Conservation (phyloP, 2,329 filamentous ascomycete species). For the Plenodomus tracheiphilus region DNA sequence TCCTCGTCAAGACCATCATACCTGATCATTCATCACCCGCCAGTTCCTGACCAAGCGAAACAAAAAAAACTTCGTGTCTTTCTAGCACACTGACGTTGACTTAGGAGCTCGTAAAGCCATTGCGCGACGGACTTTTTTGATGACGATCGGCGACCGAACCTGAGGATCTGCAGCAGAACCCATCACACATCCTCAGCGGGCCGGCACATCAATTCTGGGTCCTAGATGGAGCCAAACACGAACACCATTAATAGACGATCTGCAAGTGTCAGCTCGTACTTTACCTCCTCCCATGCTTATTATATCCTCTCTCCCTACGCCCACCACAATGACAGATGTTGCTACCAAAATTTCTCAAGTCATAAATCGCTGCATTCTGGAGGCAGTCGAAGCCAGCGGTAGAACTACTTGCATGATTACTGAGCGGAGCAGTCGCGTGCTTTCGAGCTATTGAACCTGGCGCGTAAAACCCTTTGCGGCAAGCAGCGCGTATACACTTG, state of each 20-base stretch:
- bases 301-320: no score
- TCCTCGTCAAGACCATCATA: no score
- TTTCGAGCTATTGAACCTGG: background rate
- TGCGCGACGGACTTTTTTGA: background rate
- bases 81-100: background rate
- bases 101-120: no score
- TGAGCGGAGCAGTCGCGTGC: no score
- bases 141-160: background rate
- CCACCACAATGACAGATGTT: background rate
- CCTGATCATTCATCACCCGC: no score
- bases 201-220: background rate
- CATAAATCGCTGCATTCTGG: background rate
- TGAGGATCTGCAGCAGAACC: background rate
- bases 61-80: no score
- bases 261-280: background rate
- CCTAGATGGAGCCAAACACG: background rate
- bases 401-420: no score
- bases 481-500: background rate
- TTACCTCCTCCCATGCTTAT: background rate
- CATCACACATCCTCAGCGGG: background rate
- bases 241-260: background rate
- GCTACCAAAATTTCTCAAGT: background rate
- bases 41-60: no score
- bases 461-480: background rate
- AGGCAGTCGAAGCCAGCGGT: no score